These are phyloP conservation scores for Passiflora organensis DNA, from an alignment of 345 rosid genomes.

Conservation along the genomic window DNA sequence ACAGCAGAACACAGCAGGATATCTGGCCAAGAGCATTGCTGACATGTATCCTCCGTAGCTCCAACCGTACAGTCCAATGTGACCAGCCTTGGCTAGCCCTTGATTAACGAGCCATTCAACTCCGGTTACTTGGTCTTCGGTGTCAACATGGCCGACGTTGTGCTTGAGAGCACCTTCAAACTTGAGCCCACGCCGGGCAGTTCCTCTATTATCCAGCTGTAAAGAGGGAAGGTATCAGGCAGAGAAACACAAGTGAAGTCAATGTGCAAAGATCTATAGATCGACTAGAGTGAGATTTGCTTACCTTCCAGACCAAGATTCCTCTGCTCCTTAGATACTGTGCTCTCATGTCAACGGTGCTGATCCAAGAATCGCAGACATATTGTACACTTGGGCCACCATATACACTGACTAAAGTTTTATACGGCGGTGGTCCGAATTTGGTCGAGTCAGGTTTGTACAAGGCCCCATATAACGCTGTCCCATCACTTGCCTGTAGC, in stretches of 20 bases:
- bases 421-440: conserved; percentile 94
- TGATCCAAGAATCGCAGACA: conserved; percentile 74
- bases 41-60: conserved; percentile 98
- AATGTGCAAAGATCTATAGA: no score
- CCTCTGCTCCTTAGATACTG: conserved; percentile 88
- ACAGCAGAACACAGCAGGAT: conserved; percentile 63
- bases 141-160: conserved; percentile 54
- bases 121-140: conserved; percentile 78
- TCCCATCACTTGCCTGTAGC: conserved; percentile 68
- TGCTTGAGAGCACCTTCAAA: conserved; percentile 71
- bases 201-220: conserved; percentile 94
- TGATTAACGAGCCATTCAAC: conserved; percentile 76
- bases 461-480: conserved; percentile 63
- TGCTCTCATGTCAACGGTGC: conserved; percentile 89
- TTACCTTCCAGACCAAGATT: conserved; percentile 89
- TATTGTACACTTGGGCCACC: conserved; percentile 86
- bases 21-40: conserved; percentile 54
- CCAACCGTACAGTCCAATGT: conserved; percentile 81
- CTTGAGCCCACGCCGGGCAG: conserved; percentile 75
- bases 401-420: conserved; percentile 71
- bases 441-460: conserved; percentile 65
- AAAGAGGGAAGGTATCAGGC: conserved; percentile 8
- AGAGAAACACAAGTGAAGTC: conserved; percentile 1
- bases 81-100: conserved; percentile 64
- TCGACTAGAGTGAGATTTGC: conserved; percentile 4